phyloP scores from a whole-genome alignment of 306 rosid genomes.

The Lathyrus oleraceus region DNA sequence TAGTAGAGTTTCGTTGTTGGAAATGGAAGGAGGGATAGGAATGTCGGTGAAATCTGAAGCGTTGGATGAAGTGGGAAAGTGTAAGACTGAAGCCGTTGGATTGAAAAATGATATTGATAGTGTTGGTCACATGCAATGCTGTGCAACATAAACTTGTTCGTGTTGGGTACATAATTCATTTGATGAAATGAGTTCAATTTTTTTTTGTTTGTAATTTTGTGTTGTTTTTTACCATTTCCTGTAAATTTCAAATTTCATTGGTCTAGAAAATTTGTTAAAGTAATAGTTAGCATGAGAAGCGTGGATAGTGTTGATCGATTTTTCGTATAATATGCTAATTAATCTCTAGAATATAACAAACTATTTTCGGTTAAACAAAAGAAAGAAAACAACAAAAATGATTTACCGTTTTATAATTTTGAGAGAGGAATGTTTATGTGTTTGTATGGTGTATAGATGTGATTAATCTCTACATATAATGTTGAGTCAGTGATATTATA shows the following conservation, averaged over 20 bases:
- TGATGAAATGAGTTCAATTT: neutral
- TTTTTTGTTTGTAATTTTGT: neutral
- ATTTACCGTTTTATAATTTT: too few relatives aligned
- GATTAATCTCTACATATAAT: too few relatives aligned
- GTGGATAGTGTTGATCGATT: too few relatives aligned
- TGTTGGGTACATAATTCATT: neutral
- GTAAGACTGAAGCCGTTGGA: slow-evolving; percentile 24
- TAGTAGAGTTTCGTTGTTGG: neutral
- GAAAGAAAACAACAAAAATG: too few relatives aligned
- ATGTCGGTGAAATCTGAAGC: neutral
- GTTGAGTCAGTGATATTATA: too few relatives aligned
- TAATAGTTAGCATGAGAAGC: too few relatives aligned
- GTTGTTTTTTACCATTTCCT: neutral
- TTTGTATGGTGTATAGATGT: too few relatives aligned
- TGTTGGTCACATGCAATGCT: slow-evolving; percentile 14
- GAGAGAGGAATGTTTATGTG: too few relatives aligned
- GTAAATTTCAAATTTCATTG: neutral
- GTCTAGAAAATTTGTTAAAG: neutral
- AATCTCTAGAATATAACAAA: too few relatives aligned
- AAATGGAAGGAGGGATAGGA: neutral
- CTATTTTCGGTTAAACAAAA: too few relatives aligned
- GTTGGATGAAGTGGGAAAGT: slow-evolving; percentile 15
- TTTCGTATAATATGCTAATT: too few relatives aligned
- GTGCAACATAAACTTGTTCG: slow-evolving; percentile 7
- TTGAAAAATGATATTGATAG: neutral